Evolutionary conservation across 257 asterid species (phyloP), one percentile per base, ranked within the genome.

Genomic region (Osmanthus fragrans): DNA sequence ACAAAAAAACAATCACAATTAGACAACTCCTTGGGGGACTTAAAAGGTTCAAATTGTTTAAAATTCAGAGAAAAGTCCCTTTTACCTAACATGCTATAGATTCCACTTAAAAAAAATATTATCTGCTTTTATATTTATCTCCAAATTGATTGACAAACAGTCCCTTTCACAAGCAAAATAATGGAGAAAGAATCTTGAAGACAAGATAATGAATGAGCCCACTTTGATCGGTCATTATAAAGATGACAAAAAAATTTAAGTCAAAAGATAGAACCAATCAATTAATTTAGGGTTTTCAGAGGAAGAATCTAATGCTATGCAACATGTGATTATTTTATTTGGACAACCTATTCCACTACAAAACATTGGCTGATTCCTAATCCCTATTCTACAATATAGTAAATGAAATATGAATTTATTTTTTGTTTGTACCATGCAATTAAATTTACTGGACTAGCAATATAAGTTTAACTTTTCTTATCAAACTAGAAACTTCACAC

Each of bases 131-230:
- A 81, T 81, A 77, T 40, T 80, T 84, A 84, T 83, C 92, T 83
- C 92, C 83, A 82, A 85, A 80, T 49, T 78, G 74, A 68, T 78
- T 75, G 84, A 85, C 88, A 89, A 87, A 84, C 11, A 73, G 85
- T 83, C 89, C 39, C 75, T 85, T 86, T 88, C 88, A 73, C 56
- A 73, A 74, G 73, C 73, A 77, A 86, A 80, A 83, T 81, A 86
- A 87, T 76, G 73, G 84, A 73, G 66, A 42, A 76, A 82, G 93
- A 86, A 89, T 90, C 94, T 86, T 86, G n/a, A 72, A 64, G 85
- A 83, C 84, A 83, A 86, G 79, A 86, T 80, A 80, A 65, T 80
- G 82, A 79, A 69, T 30, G 80, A 71, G 74, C 85, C 88, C 84
- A 73, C 82, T 32, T 67, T 58, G 84, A 60, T 79, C 11, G 56